phyloP scores from a whole-genome alignment of 306 rosid genomes.

The Prunus salicina region DNA sequence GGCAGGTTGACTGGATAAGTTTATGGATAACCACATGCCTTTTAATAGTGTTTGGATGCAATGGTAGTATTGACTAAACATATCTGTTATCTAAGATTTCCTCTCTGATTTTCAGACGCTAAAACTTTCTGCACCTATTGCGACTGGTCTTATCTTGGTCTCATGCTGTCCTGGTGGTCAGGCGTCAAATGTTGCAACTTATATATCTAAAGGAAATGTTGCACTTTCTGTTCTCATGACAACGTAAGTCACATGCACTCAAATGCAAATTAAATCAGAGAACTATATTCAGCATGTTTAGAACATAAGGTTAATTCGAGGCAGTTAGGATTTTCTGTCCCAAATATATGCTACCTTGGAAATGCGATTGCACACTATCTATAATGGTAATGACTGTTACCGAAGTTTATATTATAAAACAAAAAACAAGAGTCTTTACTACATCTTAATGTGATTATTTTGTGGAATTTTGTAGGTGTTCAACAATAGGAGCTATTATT shows the following conservation, averaged over 20 bases:
- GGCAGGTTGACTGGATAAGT: no score
- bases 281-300: no score
- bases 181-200: conserved; percentile 96
- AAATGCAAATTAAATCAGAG: neutral
- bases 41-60: neutral
- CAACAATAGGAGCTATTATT: conserved; percentile 83
- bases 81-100: conserved; percentile 13
- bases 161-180: conserved; percentile 99
- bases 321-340: no score
- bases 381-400: neutral
- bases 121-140: conserved; percentile 93
- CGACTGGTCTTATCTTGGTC: conserved; percentile 95
- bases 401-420: neutral
- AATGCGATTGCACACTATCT: no score
- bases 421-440: neutral
- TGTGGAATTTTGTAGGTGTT: conserved; percentile 57
- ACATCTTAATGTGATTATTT: conserved; percentile 9
- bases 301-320: no score
- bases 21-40: neutral
- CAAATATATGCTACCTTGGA: no score
- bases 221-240: conserved; percentile 96
- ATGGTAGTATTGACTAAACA: neutral
- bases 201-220: conserved; percentile 91
- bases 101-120: conserved; percentile 51
- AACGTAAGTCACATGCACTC: conserved; percentile 51